Evolutionary conservation across 768 basidiomycete genomes (phyloP).

Genomic region (Leccinum subtestaceum): DNA sequence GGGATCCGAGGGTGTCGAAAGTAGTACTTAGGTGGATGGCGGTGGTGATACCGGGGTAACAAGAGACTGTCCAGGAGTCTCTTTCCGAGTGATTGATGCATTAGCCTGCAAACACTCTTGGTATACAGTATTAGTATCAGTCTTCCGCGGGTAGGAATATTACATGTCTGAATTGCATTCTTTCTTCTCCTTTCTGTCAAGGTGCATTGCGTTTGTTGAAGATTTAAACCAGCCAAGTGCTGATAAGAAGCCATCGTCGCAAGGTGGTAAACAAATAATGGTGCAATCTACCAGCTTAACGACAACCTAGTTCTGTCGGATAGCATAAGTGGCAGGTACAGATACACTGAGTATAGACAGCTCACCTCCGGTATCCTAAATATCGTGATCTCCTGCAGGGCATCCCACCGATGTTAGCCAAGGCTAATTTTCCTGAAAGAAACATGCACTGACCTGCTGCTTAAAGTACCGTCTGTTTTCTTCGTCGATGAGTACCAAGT

Average conservation of each 20-base stretch:
- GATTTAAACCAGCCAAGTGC: constrained; percentile 5
- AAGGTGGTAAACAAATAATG: constrained; percentile 8
- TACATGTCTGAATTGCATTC: constrained; percentile 1
- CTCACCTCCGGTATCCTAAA: constrained; percentile 86
- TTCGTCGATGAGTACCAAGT: constrained; percentile 95
- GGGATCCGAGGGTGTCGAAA: constrained; percentile 22
- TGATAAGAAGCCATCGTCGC: neutral
- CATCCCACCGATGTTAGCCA: constrained; percentile 1
- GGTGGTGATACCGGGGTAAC: constrained; percentile 20
- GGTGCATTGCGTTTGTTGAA: neutral
- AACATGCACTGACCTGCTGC: constrained; percentile 63
- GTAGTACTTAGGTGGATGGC: neutral
- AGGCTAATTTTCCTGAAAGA: neutral
- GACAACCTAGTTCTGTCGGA: constrained; percentile 35
- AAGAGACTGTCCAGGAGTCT: neutral
- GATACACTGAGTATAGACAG: neutral
- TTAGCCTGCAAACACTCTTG: neutral
- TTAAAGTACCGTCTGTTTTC: constrained; percentile 98
- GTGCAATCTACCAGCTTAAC: constrained; percentile 2
- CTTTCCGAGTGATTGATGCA: neutral
- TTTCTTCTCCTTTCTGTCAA: neutral
- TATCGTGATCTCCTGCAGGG: constrained; percentile 73
- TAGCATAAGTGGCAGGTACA: constrained; percentile 1
- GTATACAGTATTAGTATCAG: constrained; percentile 14
- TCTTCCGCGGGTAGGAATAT: constrained; percentile 6